Percentiles rank a stretch among this genome's conserved stretches.
Conservation (phyloP, 805 yeast genomes). For the Schwanniomyces polymorphus region DNA sequence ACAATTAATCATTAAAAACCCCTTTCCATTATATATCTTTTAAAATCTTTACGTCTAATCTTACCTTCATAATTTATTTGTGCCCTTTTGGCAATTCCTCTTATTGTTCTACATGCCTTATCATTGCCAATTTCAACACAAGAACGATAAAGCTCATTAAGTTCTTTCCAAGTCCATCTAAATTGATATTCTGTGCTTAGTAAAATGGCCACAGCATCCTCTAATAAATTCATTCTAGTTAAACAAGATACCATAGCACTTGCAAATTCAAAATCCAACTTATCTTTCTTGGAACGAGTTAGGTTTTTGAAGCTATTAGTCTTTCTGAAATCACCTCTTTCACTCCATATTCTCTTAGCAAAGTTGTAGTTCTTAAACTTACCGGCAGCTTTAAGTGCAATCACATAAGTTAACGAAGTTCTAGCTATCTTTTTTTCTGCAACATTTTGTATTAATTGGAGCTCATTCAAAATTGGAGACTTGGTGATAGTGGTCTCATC, state of each 20-base stretch:
- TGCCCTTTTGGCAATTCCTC: conserved; percentile 35
- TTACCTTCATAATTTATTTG: conserved; percentile 39
- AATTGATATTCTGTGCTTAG: conserved; percentile 67
- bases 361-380: conserved; percentile 52
- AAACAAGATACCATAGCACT: conserved; percentile 63
- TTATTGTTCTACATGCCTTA: conserved; percentile 25
- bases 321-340: conserved; percentile 73
- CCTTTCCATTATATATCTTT: conserved; percentile 28
- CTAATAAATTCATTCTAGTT: conserved; percentile 51
- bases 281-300: conserved; percentile 34
- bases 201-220: conserved; percentile 72
- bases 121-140: conserved; percentile 33
- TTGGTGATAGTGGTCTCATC: conserved; percentile 12
- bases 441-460: neutral
- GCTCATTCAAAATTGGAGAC: conserved; percentile 19
- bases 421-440: conserved; percentile 18
- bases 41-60: conserved; percentile 34
- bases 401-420: conserved; percentile 51
- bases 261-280: conserved; percentile 69
- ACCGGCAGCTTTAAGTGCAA: conserved; percentile 67
- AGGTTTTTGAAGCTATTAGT: conserved; percentile 48
- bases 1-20: conserved; percentile 21
- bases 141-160: conserved; percentile 26
- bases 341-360: conserved; percentile 72
- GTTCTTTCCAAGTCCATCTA: conserved; percentile 58